Evolutionary conservation across 495 filamentous ascomycete species (phyloP).

Genomic region (Thozetella sp.): DNA sequence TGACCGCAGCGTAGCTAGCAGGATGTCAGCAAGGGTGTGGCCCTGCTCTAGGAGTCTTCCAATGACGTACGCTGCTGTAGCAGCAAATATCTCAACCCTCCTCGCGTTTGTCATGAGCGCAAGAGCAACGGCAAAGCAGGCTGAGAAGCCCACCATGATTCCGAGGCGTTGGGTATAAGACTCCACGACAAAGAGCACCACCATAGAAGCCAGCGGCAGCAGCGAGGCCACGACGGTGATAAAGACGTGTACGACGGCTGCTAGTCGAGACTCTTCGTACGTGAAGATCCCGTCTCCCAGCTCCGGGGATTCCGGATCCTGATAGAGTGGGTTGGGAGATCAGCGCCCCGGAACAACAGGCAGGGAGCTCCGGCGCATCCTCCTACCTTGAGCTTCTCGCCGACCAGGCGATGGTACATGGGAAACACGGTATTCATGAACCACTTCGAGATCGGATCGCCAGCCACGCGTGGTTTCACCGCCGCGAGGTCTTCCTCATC

Average conservation of each 20-base stretch:
- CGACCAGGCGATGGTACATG: not conserved
- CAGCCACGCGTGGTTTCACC: not conserved
- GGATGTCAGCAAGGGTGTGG: slow-evolving; percentile 3
- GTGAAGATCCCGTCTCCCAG: not conserved
- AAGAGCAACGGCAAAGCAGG: slow-evolving; percentile 20
- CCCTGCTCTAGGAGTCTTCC: not conserved
- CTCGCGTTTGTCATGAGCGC: slow-evolving; percentile 24
- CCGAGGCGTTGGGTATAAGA: slow-evolving; percentile 10
- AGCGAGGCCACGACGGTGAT: slow-evolving; percentile 1
- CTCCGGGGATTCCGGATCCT: not conserved
- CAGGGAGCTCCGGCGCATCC: not conserved
- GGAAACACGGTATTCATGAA: slow-evolving; percentile 4
- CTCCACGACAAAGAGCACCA: slow-evolving; percentile 16
- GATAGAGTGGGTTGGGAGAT: no score
- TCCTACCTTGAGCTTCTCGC: not conserved
- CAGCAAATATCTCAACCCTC: slow-evolving; percentile 27
- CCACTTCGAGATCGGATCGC: not conserved
- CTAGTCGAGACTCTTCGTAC: slow-evolving; percentile 6
- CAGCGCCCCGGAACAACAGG: no score
- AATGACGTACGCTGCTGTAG: slow-evolving; percentile 17
- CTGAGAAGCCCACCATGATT: slow-evolving; percentile 19
- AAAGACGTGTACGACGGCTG: slow-evolving; percentile 4
- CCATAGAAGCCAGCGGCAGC: slow-evolving; percentile 17
- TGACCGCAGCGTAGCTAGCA: slow-evolving; percentile 17
- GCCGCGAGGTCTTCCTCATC: not conserved